phyloP scores from a whole-genome alignment of 495 filamentous ascomycete genomes.

The Neurospora pannonica region DNA sequence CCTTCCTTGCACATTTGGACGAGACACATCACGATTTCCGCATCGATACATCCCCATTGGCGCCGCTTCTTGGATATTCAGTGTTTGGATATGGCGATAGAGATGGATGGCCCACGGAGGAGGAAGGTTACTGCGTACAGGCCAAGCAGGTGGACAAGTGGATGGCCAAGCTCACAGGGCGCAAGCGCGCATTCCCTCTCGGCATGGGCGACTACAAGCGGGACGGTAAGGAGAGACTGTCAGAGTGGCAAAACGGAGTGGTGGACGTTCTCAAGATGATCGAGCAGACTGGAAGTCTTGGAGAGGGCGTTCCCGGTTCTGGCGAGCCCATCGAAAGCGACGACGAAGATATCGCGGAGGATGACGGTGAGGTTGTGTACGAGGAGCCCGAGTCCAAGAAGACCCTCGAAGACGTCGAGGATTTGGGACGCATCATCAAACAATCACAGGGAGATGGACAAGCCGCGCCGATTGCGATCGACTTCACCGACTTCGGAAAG shows the following conservation, averaged over 20 bases:
- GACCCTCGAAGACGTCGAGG: constrained; percentile 68
- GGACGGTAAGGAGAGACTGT: constrained; percentile 52
- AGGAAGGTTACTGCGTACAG: constrained; percentile 86
- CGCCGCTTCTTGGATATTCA: constrained; percentile 68
- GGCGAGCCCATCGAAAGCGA: constrained; percentile 79
- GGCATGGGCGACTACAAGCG: constrained; percentile 80
- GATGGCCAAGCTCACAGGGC: constrained; percentile 84
- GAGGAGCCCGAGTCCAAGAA: constrained; percentile 34
- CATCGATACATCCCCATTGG: constrained; percentile 80
- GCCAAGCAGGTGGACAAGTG: constrained; percentile 83
- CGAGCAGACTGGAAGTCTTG: constrained; percentile 50
- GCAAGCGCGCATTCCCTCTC: constrained; percentile 70
- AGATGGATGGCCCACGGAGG: constrained; percentile 82
- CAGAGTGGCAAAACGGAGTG: constrained; percentile 73
- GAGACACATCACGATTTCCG: constrained; percentile 95
- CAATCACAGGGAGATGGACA: constrained; percentile 29
- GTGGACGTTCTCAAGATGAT: constrained; percentile 58
- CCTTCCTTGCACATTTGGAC: constrained; percentile 69
- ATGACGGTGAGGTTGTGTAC: constrained; percentile 49
- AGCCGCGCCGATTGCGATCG: constrained; percentile 57
- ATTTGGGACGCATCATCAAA: constrained; percentile 59
- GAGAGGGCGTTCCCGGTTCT: constrained; percentile 72
- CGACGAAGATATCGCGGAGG: constrained; percentile 52
- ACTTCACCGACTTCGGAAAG: constrained; percentile 65
- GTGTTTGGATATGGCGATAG: constrained; percentile 92